Evolutionary conservation across 352 stramenopile genomes (phyloP), one percentile per base, ranked within the genome.

Genomic region (Lagenidium giganteum): DNA sequence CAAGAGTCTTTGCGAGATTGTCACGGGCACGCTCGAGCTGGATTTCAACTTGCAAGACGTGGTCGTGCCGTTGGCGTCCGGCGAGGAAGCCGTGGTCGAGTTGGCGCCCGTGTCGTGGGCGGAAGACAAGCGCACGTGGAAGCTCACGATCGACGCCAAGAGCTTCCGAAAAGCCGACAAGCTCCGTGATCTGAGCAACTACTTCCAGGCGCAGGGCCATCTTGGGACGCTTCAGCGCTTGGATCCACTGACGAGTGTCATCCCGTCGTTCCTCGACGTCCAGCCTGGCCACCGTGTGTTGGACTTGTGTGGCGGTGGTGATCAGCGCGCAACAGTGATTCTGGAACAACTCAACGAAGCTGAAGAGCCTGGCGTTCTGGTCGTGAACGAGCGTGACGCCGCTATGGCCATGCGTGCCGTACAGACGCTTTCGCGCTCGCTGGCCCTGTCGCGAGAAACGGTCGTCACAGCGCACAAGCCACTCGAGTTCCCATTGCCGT

Each of bases 201-300:
- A 95, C 70, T 72, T 99, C 16, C 93, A 93, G 22, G 73, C 79
- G 18, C 82, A 98, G 40, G 83, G 70, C 32, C 64, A 84, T 6
- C 54, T 88, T 16, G 93, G 96, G 1, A 95, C 75, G 24, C 66
- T 99, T 3, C 87, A 96, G 28, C 70, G 76, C 20, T 94, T 99
- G 51, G 97, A 99, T 53, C 76, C 96, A 8, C 93, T 95, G 23
- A 96, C 82, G 32, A 98, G 98, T 76, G 70, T 99, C 27, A 81
- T 98, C 4, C 93, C 96, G 3, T 65, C 95, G 29, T 96, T 99
- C 37, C 75, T 99, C 16, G 64, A 95, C 53, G 68, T 93, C 0
- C 47, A 93, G 48, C 82, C 81, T 4, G 68, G 93, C 36, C 70
- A 98, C 53, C 60, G 60, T 12, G 64, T 91, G 22, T 43, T 87